Evolutionary conservation across 805 yeast genomes (phyloP).

Genomic region (Clavispora carvajalis): DNA sequence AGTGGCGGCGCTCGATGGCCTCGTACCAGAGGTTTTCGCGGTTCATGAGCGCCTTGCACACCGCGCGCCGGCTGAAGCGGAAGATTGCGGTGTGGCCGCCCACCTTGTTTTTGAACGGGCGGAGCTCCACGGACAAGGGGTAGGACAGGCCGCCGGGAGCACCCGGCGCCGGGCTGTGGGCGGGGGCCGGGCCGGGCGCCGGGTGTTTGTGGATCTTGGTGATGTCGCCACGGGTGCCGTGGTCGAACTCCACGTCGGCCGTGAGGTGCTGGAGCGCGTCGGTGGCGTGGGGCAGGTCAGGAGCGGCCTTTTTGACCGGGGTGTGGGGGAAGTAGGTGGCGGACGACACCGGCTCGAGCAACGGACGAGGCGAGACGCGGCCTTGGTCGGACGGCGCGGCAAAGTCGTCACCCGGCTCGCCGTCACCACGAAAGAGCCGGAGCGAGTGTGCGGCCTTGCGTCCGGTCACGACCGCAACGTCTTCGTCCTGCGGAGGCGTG

Average conservation of each 20-base stretch:
- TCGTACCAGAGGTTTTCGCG: slow-evolving; percentile 93
- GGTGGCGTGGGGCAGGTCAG: too few species aligned
- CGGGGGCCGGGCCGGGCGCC: slow-evolving; percentile 1
- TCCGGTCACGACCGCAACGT: slow-evolving; percentile 33
- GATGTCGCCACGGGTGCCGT: slow-evolving; percentile 23
- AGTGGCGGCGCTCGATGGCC: slow-evolving; percentile 71
- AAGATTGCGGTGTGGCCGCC: slow-evolving; percentile 99
- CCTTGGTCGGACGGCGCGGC: slow-evolving; percentile 2
- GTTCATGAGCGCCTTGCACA: slow-evolving; percentile 87
- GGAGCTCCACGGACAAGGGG: slow-evolving; percentile 79
- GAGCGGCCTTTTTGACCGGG: slow-evolving; percentile 27
- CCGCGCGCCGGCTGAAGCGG: slow-evolving; percentile 84
- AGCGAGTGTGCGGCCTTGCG: slow-evolving; percentile 56
- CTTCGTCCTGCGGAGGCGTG: slow-evolving; percentile 1
- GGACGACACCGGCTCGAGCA: slow-evolving; percentile 57
- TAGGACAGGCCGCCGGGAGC: too few species aligned
- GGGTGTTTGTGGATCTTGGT: slow-evolving; percentile 19
- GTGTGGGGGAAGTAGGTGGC: slow-evolving; percentile 71
- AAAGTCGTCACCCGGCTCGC: slow-evolving; percentile 7
- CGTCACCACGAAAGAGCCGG: slow-evolving; percentile 42
- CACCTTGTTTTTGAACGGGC: slow-evolving; percentile 89
- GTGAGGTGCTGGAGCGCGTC: slow-evolving; percentile 40
- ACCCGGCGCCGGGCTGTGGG: not conserved
- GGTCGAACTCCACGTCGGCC: slow-evolving; percentile 47
- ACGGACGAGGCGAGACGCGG: slow-evolving; percentile 1